A percentile compares a stretch with the other conserved stretches of the same genome.
These are phyloP conservation scores for Paramyrothecium roridum DNA, from an alignment of 2,329 filamentous ascomycete genomes.

Conservation along the genomic window DNA sequence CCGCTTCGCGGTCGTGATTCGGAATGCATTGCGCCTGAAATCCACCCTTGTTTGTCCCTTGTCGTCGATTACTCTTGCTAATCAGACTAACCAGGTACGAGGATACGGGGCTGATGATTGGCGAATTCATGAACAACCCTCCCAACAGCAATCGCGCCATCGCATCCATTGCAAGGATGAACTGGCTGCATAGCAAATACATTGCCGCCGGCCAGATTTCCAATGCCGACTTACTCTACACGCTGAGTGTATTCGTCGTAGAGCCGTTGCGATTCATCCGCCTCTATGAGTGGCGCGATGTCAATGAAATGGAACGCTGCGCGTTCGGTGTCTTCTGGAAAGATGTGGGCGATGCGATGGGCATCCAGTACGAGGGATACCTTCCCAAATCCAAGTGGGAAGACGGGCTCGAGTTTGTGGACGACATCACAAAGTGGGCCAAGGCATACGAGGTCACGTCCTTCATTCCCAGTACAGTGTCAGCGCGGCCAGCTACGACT, in stretches of 20 bases:
- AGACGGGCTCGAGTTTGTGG: constrained; percentile 49
- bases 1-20: too few relatives aligned
- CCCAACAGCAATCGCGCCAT: neutral
- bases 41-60: neutral
- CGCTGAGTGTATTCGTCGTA: constrained; percentile 55
- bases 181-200: constrained; percentile 34
- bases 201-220: constrained; percentile 30
- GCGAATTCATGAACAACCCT: neutral
- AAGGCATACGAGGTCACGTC: constrained; percentile 51
- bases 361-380: constrained; percentile 48
- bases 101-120: neutral
- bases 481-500: neutral
- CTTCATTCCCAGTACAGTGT: neutral
- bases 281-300: constrained; percentile 65
- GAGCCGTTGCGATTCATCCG: constrained; percentile 64
- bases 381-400: constrained; percentile 36
- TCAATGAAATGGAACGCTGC: constrained; percentile 66
- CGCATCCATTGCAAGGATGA: constrained; percentile 33
- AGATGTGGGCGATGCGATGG: constrained; percentile 66
- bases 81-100: neutral
- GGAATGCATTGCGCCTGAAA: too few relatives aligned
- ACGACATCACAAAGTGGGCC: constrained; percentile 46
- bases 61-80: neutral
- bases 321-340: constrained; percentile 71
- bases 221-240: constrained; percentile 36